These are phyloP conservation scores for Yamadazyma buinensis DNA, from an alignment of 1,139 yeast species.

Conservation along the genomic window DNA sequence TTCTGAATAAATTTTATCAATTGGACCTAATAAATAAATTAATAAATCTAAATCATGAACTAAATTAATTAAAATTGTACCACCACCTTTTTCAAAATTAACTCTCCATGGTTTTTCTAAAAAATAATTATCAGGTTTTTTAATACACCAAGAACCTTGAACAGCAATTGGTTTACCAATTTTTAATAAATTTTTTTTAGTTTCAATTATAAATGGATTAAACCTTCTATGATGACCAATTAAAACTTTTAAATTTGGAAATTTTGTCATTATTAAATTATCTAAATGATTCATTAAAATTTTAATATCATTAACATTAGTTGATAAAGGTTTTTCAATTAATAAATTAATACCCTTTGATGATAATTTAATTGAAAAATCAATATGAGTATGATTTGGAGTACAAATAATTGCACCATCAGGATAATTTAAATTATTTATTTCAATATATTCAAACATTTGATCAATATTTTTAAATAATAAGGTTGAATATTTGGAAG, in stretches of 20 bases:
- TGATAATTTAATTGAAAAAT: slow-evolving; percentile 31
- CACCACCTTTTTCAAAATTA: slow-evolving; percentile 32
- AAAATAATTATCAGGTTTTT: slow-evolving; percentile 32
- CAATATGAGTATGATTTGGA: slow-evolving; percentile 38
- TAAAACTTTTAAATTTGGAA: slow-evolving; percentile 23
- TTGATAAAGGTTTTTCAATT: slow-evolving; percentile 37
- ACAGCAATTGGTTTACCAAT: slow-evolving; percentile 34
- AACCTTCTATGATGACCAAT: slow-evolving; percentile 42
- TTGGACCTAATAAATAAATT: slow-evolving; percentile 36
- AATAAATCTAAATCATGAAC: slow-evolving; percentile 40
- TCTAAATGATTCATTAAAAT: slow-evolving; percentile 24
- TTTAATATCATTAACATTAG: slow-evolving; percentile 28
- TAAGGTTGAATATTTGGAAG: slow-evolving; percentile 24
- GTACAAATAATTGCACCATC: slow-evolving; percentile 41
- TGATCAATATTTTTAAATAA: slow-evolving; percentile 28
- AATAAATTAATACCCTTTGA: slow-evolving; percentile 30
- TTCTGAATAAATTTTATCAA: slow-evolving; percentile 37
- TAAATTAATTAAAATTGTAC: slow-evolving; percentile 35
- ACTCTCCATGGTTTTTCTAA: slow-evolving; percentile 35
- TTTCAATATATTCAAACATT: slow-evolving; percentile 25
- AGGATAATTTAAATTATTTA: slow-evolving; percentile 19
- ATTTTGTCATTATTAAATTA: slow-evolving; percentile 10
- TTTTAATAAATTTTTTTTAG: slow-evolving; percentile 26
- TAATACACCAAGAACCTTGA: slow-evolving; percentile 39
- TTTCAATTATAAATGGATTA: slow-evolving; percentile 34